Base-by-base conservation (phyloP, 208 protist species). In the Trypanosoma mega region DNA sequence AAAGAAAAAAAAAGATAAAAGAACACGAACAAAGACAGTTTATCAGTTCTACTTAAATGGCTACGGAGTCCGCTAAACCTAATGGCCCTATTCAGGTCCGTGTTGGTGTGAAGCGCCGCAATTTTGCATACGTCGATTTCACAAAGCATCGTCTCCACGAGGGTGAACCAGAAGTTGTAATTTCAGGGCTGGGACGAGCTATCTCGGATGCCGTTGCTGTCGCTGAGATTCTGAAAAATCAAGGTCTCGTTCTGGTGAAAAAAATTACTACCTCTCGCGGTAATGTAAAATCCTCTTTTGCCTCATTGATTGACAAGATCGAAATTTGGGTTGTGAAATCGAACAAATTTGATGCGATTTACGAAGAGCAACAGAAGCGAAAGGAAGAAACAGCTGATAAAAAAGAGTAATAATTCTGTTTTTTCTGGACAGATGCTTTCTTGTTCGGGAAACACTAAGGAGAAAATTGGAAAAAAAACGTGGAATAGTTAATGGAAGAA, bases 201-300 rank as follows among this genome's bases (percentile, higher is more conserved):
- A 92, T 94, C 52, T 75, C 88, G 9, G 84, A 92, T 63, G 88
- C 88, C 46, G 88, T 94, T 23, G 84, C 88, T 62, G 88, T 94
- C 37, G 85, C 76, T 12, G 88, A 94, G 68, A 78, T 94, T 14
- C 77, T 94, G 16, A 92, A 88, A 76, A 92, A 88, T 62, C 84
- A 94, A 68, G 82, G 80, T 26, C 72, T 94, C 30, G 78, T 92
- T 23, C 51, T 68, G 46, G 78, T 94, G 36, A 94, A 85, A 65
- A 86, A 79, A 66, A 94, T 94, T 61, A 70, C 68, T 48, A 94
- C 88, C 14, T 85, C 85, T 16, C 88, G 85, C 24, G 77, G 82
- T 26, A 77, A 82, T 31, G 78, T 88, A 39, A 75, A 85, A 55
- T 62, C 75, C 37, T 75, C 61, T 44, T 80, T 70, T 55, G 18